Evolutionary conservation across 192 early-diverging fungal species (phyloP).

Genomic region (Cetraspora pellucida): DNA sequence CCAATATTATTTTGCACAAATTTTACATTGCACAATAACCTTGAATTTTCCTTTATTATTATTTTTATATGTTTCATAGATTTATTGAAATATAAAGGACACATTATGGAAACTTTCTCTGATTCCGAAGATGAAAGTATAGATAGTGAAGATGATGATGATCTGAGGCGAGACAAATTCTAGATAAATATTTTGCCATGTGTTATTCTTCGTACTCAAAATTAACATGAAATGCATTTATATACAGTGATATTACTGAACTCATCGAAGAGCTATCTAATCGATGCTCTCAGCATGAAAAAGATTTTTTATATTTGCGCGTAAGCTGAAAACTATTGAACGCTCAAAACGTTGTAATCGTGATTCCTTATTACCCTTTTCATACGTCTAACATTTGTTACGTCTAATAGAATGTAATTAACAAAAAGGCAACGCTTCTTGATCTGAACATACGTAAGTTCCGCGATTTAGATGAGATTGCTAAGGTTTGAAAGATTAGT

Average conservation of each 20-base stretch:
- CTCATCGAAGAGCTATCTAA: constrained; percentile 9
- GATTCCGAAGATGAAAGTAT: background rate
- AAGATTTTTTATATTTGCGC: background rate
- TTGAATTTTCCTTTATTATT: no score
- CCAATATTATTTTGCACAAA: background rate
- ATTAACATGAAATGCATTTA: background rate
- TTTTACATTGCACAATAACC: background rate
- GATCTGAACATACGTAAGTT: constrained; percentile 16
- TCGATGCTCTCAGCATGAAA: constrained; percentile 5
- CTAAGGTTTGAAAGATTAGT: constrained; percentile 15
- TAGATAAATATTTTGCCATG: no score
- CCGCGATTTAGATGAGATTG: constrained; percentile 1
- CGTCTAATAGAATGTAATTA: background rate
- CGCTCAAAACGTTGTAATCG: no score
- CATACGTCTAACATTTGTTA: background rate
- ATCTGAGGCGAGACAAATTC: no score
- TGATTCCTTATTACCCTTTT: background rate
- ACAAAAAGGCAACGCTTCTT: background rate
- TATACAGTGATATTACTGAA: background rate
- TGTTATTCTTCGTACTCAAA: no score
- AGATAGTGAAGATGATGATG: background rate
- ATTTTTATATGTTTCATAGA: background rate
- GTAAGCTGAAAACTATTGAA: background rate
- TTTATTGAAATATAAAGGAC: background rate
- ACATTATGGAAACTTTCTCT: background rate